Conservation (phyloP, 2,329 filamentous ascomycete species). For the Neoscytalidium dimidiatum region DNA sequence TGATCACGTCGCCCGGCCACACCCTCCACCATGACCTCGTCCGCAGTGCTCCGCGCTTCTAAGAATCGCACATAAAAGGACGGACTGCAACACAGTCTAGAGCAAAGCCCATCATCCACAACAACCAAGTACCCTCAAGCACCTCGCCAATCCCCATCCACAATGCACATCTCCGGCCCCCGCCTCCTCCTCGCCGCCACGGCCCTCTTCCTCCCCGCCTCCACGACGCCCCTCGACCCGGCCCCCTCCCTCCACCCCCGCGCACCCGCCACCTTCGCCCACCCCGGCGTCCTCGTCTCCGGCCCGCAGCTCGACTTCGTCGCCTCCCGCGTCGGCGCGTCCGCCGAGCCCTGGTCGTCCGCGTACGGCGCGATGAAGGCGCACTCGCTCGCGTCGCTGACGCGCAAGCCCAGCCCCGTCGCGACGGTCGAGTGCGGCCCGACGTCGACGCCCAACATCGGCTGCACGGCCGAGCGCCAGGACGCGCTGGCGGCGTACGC, state of each 20-base stretch:
- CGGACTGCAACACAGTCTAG: too few relatives aligned
- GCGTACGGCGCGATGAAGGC: not conserved
- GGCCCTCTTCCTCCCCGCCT: conserved; percentile 24
- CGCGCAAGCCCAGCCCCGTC: not conserved
- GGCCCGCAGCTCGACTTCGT: not conserved
- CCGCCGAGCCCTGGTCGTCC: not conserved
- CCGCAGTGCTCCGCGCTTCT: not conserved
- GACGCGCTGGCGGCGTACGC: not conserved
- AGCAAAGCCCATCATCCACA: not conserved
- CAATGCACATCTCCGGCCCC: not conserved
- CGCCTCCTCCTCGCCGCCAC: conserved; percentile 35
- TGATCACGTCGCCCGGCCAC: not conserved
- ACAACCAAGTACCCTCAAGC: not conserved
- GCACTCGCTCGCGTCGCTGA: not conserved
- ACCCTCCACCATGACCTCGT: not conserved
- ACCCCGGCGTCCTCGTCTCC: not conserved
- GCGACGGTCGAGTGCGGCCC: not conserved
- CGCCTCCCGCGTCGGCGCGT: not conserved
- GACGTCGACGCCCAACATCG: not conserved
- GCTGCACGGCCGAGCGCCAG: not conserved
- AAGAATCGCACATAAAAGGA: not conserved
- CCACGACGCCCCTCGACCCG: not conserved
- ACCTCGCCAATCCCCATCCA: not conserved
- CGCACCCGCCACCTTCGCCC: not conserved
- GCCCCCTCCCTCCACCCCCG: not conserved